A percentile compares a stretch with the other conserved stretches of the same genome.
Conservation (phyloP, 352 stramenopile genomes). For the Phytophthora rubi region DNA sequence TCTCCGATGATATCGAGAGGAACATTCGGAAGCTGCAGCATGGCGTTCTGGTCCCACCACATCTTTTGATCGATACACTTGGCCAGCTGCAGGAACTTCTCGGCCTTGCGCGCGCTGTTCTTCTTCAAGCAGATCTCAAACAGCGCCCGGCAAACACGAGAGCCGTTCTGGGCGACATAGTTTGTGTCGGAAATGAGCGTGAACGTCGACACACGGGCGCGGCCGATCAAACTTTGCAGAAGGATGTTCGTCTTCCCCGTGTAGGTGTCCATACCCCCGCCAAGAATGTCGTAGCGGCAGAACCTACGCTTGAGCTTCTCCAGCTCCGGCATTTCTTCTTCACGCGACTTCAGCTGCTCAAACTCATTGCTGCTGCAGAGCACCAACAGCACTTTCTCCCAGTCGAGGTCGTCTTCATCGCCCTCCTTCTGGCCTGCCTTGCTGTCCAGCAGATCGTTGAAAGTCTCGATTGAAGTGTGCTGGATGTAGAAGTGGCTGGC, state of each 20-base stretch:
- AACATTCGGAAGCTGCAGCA: conserved; percentile 93
- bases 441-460: conserved; percentile 94
- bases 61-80: conserved; percentile 98
- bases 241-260: conserved; percentile 97
- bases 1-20: conserved; percentile 89
- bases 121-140: conserved; percentile 99
- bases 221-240: conserved; percentile 88
- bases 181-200: conserved; percentile 99
- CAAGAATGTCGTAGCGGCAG: conserved; percentile 90
- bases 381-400: conserved; percentile 75
- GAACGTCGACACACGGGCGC: conserved; percentile 92
- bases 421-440: conserved; percentile 48
- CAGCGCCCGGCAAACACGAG: conserved; percentile 96
- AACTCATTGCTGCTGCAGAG: conserved; percentile 94
- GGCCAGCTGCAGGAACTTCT: conserved; percentile 96
- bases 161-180: conserved; percentile 99
- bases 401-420: conserved; percentile 60
- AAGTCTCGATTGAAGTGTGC: conserved; percentile 97
- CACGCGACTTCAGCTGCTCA: conserved; percentile 95
- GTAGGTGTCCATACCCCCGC: conserved; percentile 91
- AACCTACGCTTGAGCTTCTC: conserved; percentile 92
- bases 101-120: conserved; percentile 80
- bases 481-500: conserved; percentile 99
- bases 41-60: conserved; percentile 96
- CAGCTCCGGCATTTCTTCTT: conserved; percentile 95